These are phyloP conservation scores for Fragosphaeria purpurea DNA, from an alignment of 2,329 filamentous ascomycete genomes.

Conservation along the genomic window DNA sequence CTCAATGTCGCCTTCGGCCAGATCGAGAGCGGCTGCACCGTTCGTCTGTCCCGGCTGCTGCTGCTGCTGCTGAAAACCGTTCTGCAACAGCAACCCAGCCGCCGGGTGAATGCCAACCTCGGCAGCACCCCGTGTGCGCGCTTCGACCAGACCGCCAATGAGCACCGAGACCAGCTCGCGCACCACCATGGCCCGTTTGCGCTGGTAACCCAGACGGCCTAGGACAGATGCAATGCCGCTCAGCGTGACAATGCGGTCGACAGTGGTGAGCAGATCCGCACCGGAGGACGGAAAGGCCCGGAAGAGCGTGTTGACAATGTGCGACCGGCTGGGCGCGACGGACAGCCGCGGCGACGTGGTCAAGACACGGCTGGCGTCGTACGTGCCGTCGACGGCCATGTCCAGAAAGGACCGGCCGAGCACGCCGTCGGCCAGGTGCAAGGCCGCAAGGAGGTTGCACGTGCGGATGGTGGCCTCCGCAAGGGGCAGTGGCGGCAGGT, in stretches of 20 bases:
- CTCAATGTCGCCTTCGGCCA: conserved; percentile 56
- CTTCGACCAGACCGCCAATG: conserved; percentile 77
- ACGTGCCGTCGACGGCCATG: conserved; percentile 53
- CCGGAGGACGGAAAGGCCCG: conserved; percentile 59
- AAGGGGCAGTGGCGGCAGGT: conserved; percentile 58
- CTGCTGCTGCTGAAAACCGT: conserved; percentile 17
- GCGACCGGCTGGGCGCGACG: conserved; percentile 46
- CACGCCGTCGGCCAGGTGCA: conserved; percentile 56
- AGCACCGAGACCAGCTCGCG: conserved; percentile 76
- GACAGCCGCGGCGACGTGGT: conserved; percentile 46
- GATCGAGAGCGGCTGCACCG: conserved; percentile 46
- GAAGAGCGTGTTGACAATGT: conserved; percentile 56
- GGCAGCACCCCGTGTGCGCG: conserved; percentile 85
- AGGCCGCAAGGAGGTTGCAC: conserved; percentile 55
- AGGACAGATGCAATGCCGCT: conserved; percentile 84
- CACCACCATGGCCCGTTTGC: conserved; percentile 86
- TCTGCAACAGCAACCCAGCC: conserved; percentile 68
- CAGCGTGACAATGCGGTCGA: conserved; percentile 69
- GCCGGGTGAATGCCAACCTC: conserved; percentile 94
- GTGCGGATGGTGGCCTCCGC: conserved; percentile 67
- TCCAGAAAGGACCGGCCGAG: conserved; percentile 51
- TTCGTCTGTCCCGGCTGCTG: conserved; percentile 30
- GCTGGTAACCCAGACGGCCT: conserved; percentile 64
- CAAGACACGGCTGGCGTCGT: conserved; percentile 31
- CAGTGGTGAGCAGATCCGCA: conserved; percentile 57